Base-by-base conservation (phyloP, 441 rosid species). In the Rhodomyrtus psidioides region DNA sequence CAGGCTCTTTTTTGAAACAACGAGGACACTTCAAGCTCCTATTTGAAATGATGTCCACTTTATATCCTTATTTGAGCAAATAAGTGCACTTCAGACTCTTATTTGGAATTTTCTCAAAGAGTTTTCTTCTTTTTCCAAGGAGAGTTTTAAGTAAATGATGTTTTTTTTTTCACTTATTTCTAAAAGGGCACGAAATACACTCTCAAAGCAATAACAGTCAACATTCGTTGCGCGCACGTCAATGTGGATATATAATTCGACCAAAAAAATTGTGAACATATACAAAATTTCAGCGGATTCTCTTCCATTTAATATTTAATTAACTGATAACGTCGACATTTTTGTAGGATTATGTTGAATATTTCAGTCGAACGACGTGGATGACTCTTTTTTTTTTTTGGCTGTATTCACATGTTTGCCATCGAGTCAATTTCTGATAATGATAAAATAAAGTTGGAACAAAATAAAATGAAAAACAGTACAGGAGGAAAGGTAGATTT, bases 11-110 rank as follows among this genome's bases (percentile, higher is more conserved):
- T 51, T 51, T 51, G 4, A 51, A 51, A 51, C 4, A 51, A 51
- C 3, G 15, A 51, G 4, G 5, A 14, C 15, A 12, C 1, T 12
- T 49, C 1, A 3, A 5, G 13, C 3, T 4, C 4, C 12, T 51
- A 12, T 4, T 51, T 51, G 51, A 49, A 49, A 49, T 49, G 10
- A 49, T 10, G 13, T 49, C 3, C 0, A 49, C 13, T 49, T 10
- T 4, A 3, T 49, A 3, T 3, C 3, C 13, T 49, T 49, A 49
- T 49, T 49, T 49, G 53, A 12, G 53, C 12, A 51, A 51, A 51
- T 4, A 12, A 12, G 1, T 34, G 15, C 15, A 51, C 53, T 3
- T 51, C 15, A 4, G 0, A 4, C 4, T 0, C 4, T 51, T 51
- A 51, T 51, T 51, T 51, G 15, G 9, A 51, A 51, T 51, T 51